Percentiles rank a stretch among this genome's conserved stretches.
Conservation (phyloP, 202 grass and related monocot species). For the Cymbopogon flexuosus region DNA sequence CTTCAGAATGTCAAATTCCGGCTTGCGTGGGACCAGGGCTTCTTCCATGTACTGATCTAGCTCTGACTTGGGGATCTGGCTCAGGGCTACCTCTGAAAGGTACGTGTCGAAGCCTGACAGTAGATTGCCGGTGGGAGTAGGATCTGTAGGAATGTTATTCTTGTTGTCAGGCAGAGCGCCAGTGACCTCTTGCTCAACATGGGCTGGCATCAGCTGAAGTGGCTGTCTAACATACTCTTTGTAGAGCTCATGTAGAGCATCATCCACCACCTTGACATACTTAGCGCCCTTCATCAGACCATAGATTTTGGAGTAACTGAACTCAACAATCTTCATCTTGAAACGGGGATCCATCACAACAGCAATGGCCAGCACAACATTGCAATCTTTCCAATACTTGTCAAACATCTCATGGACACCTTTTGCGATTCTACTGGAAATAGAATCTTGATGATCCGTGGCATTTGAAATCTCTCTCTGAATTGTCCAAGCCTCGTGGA, state of each 20-base stretch:
- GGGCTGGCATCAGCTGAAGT: slow-evolving; percentile 21
- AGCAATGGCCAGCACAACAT: slow-evolving; percentile 56
- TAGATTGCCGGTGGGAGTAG: not conserved
- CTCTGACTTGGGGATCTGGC: slow-evolving; percentile 38
- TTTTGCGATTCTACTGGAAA: slow-evolving; percentile 39
- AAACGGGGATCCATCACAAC: slow-evolving; percentile 68
- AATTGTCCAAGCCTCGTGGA: slow-evolving; percentile 58
- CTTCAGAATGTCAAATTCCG: slow-evolving; percentile 53
- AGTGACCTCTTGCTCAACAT: slow-evolving; percentile 23
- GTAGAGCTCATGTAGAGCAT: slow-evolving; percentile 52
- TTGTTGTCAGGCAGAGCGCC: not conserved
- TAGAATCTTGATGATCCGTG: slow-evolving; percentile 25
- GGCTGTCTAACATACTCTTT: slow-evolving; percentile 42
- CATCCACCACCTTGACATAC: slow-evolving; percentile 52
- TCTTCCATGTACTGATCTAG: slow-evolving; percentile 65
- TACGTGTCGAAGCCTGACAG: slow-evolving; percentile 50
- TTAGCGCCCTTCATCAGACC: slow-evolving; percentile 33
- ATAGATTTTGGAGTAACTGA: slow-evolving; percentile 63
- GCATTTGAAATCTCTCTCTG: slow-evolving; percentile 46
- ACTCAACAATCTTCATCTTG: slow-evolving; percentile 66
- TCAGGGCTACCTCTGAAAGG: slow-evolving; percentile 37
- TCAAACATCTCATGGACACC: slow-evolving; percentile 59
- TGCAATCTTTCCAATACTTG: slow-evolving; percentile 75
- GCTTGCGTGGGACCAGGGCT: slow-evolving; percentile 31
- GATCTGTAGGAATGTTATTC: not conserved